Conservation (phyloP, 495 filamentous ascomycete genomes). For the Pyrenula massariospora region DNA sequence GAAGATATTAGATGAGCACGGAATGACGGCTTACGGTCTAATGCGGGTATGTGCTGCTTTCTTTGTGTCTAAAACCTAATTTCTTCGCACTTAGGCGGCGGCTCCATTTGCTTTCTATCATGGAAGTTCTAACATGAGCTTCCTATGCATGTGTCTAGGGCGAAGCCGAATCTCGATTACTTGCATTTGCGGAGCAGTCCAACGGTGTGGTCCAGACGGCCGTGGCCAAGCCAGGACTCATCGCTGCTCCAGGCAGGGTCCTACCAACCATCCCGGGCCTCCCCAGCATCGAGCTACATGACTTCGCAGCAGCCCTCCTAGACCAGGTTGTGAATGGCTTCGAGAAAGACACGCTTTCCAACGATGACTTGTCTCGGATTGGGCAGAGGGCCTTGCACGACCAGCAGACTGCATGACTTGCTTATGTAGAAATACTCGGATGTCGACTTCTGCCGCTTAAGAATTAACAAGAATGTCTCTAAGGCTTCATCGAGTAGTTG, state of each 20-base stretch:
- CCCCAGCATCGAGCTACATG: slow-evolving; percentile 20
- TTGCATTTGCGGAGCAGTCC: slow-evolving; percentile 22
- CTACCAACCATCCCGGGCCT: slow-evolving; percentile 2
- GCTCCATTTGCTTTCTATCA: too few relatives aligned
- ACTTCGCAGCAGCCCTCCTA: slow-evolving; percentile 32
- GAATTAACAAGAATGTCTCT: too few relatives aligned
- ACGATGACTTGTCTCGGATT: slow-evolving; percentile 31
- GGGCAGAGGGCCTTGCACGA: slow-evolving; percentile 16
- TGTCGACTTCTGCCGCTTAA: too few relatives aligned
- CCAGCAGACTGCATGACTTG: too few relatives aligned
- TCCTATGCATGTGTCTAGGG: slow-evolving; percentile 15
- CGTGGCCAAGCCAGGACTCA: slow-evolving; percentile 26
- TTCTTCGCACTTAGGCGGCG: not conserved
- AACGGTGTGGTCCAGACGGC: slow-evolving; percentile 19
- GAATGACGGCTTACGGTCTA: slow-evolving; percentile 24
- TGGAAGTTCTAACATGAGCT: not conserved
- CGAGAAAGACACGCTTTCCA: slow-evolving; percentile 32
- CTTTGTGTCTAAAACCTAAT: not conserved
- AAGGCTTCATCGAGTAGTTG: too few relatives aligned
- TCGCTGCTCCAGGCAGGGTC: slow-evolving; percentile 14
- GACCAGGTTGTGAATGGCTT: slow-evolving; percentile 30
- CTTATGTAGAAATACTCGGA: too few relatives aligned
- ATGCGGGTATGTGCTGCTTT: slow-evolving; percentile 21
- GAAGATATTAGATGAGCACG: slow-evolving; percentile 12
- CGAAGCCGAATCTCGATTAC: slow-evolving; percentile 26